These are phyloP conservation scores for Trichoderma lentiforme DNA, from an alignment of 2,329 filamentous ascomycete species.

Conservation along the genomic window DNA sequence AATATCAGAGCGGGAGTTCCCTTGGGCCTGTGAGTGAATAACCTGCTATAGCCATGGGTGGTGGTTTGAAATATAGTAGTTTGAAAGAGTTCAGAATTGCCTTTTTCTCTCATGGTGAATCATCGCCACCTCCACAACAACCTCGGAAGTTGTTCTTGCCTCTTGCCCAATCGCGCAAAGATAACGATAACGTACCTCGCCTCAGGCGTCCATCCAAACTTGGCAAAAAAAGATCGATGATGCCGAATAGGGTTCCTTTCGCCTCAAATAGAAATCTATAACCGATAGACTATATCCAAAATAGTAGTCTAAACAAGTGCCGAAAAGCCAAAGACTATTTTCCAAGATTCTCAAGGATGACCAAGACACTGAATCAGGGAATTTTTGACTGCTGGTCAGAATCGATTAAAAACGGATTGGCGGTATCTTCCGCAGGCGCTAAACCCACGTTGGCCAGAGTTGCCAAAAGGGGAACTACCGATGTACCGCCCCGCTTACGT, in stretches of 20 bases:
- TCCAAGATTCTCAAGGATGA: not conserved
- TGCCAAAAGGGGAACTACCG: constrained; percentile 2
- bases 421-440: not conserved
- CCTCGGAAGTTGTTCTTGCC: not conserved
- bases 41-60: not conserved
- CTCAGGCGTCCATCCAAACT: not conserved
- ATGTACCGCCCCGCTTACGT: not conserved
- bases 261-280: not conserved
- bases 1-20: not conserved
- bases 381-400: not conserved
- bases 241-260: not conserved
- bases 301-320: not conserved
- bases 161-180: not conserved
- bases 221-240: not conserved
- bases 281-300: not conserved
- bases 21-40: not conserved
- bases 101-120: not conserved
- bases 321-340: not conserved
- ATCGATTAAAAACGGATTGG: not conserved
- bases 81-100: not conserved
- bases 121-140: not conserved
- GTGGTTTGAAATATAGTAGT: not conserved
- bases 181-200: not conserved
- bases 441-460: not conserved
- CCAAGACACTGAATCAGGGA: not conserved